Evolutionary conservation across 192 early-diverging fungal species (phyloP), one percentile per base, ranked within the genome.

Genomic region (Paraglomus occultum): DNA sequence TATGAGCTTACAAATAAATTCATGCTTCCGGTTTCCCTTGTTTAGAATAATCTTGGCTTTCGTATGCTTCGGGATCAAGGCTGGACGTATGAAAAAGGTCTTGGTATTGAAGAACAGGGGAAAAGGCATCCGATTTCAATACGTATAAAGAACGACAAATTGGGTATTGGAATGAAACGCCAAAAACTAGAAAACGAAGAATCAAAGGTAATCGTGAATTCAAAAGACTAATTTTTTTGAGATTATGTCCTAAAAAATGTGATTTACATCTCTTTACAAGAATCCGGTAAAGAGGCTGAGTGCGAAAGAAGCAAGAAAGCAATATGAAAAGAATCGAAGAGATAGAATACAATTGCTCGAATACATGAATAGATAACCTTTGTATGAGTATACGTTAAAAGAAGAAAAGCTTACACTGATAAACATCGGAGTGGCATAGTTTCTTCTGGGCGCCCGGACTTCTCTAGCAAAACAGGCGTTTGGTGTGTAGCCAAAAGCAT

Each of bases 41-140:
- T 55, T 12, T 74, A 74, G 73, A 58, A 52, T 10, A 82, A 80
- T 52, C 72, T 74, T 14, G 83, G 79, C 22, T 80, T 82, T 61
- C 72, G 76, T 61, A 79, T 82, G 74, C 67, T 84, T 40, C 62
- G 76, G 17, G 73, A 70, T 50, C 79, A 80, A 73, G 83, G 83
- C 18, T 84, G 83, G 83, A 69, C 71, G 17, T 80, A 82, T 54
- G 80, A 79, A 39, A 74, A 82, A 59, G 80, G 83, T 31, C 61
- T 84, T 12, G 83, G 83, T 5, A 51, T 54, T 22, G 64, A 72
- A 12, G 77, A 76, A 5, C 75, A 84, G 45, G 83, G 83, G 6
- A 54, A 53, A 46, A 73, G 78, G 12, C 75, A 79, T 46, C 80
- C 83, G 4, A 61, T 84, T 8, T 64, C 76, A 2, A 82, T 81